Base-by-base conservation (phyloP, 805 yeast genomes). In the Cyberlindnera petersonii region DNA sequence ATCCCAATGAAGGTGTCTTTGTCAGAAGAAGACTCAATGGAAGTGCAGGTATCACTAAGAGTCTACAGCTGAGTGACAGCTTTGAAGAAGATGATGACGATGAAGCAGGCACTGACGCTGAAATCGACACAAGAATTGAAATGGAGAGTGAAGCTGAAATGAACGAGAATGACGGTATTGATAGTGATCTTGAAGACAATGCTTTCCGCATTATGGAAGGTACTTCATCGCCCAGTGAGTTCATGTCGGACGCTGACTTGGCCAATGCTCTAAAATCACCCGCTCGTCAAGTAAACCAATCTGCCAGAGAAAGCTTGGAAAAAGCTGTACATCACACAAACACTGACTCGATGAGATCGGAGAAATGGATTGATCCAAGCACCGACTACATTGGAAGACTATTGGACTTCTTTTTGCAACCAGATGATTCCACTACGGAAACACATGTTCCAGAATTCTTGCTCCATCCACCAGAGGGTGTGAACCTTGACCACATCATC, bases 401-500 rank as follows among this genome's bases (percentile, higher is more conserved):
- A 33, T 61, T 74, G 37, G 78, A 71, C 47, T 77, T 66, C 58
- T 78, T 75, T 55, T 66, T 76, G 61, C 64, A 74, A 8, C 71
- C 80, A 3, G 82, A 77, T 42, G 80, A 76, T 38, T 74, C 72
- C 24, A 43, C 64, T 4, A 62, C 65, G 30, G 65, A 53, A 21
- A 33, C 48, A 9, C 49, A 60, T 4, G 68, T 84, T 20, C 95
- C 95, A 0, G 76, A 72, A 18, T 79, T 84, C 53, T 64, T 86
- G 13, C 64, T 72, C 26, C 70, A 77, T 48, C 82, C 86, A 1
- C 79, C 84, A 2, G 68, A 72, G 18, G 82, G 75, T 38, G 80
- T 83, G 51, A 77, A 84, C 48, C 72, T 85, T 44, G 79, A 69
- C 56, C 86, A 83, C 37, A 79, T 87, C 4, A 86, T 93, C 19